phyloP scores from a whole-genome alignment of 495 filamentous ascomycete species.

The Glonium stellatum region DNA sequence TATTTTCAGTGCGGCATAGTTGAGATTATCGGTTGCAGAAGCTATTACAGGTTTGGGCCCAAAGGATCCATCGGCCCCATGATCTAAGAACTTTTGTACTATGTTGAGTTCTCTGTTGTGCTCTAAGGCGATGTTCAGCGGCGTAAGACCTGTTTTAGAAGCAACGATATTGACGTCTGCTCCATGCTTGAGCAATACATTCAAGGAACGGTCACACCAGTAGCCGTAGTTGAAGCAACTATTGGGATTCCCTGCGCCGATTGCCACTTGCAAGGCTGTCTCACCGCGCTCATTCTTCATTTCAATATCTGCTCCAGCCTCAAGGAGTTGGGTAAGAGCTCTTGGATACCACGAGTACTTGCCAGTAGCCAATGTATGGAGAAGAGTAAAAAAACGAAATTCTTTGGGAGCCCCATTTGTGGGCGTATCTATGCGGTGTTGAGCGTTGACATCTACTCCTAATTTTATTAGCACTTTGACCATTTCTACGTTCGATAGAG shows the following conservation, averaged over 20 bases:
- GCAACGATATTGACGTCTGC: conserved; percentile 5
- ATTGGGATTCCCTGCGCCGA: background rate
- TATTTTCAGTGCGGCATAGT: background rate
- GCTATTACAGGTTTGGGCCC: background rate
- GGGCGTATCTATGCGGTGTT: background rate
- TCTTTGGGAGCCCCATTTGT: background rate
- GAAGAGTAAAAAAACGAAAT: background rate
- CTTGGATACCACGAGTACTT: background rate
- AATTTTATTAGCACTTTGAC: background rate
- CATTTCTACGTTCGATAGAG: background rate
- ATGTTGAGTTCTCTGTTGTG: background rate
- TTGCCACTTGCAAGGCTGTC: background rate
- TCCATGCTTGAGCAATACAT: conserved; percentile 5
- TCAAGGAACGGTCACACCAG: background rate
- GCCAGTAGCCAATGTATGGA: background rate
- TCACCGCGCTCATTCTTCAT: background rate
- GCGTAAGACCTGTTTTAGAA: background rate
- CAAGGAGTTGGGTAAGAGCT: background rate
- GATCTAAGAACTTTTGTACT: background rate
- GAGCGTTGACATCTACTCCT: background rate
- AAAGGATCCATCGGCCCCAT: background rate
- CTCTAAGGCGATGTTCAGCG: background rate
- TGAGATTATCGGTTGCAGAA: background rate
- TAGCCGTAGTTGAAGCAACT: conserved; percentile 2
- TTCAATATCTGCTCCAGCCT: background rate